Evolutionary conservation across 2,329 filamentous ascomycete genomes (phyloP).

Genomic region (Pestalotiopsis sp.): DNA sequence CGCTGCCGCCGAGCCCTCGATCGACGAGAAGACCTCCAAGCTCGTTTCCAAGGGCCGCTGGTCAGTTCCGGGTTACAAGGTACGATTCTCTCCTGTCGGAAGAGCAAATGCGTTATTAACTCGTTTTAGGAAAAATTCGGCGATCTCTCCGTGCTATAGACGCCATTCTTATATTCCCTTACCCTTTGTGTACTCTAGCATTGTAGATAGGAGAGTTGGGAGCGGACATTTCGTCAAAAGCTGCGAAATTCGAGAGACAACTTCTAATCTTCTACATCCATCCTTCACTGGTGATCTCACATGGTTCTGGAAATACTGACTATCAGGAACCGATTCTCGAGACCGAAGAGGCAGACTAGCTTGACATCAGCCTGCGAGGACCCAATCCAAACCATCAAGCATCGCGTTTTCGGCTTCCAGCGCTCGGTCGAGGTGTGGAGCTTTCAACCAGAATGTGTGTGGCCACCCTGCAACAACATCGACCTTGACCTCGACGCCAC

Average conservation of each 20-base stretch:
- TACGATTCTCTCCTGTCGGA: conserved; percentile 46
- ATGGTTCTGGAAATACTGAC: not conserved
- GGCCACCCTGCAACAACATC: conserved; percentile 49
- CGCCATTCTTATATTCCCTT: conserved; percentile 38
- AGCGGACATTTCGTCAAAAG: conserved; percentile 11
- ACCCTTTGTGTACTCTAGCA: conserved; percentile 69
- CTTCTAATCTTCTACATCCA: conserved; percentile 2
- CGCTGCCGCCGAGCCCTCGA: conserved; percentile 89
- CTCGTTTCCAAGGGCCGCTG: conserved; percentile 98
- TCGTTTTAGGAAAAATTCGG: conserved; percentile 90
- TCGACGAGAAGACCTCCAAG: conserved; percentile 94
- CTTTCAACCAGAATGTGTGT: conserved; percentile 56
- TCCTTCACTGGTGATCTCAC: not conserved
- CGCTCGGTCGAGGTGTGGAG: conserved; percentile 42
- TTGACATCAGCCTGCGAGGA: conserved; percentile 24
- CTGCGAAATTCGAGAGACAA: conserved; percentile 14
- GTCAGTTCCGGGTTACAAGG: conserved; percentile 99
- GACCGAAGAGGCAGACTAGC: not conserved
- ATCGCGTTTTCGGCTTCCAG: conserved; percentile 44
- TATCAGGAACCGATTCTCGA: not conserved
- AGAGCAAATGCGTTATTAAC: conserved; percentile 45
- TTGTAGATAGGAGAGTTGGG: conserved; percentile 60
- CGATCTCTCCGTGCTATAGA: conserved; percentile 92
- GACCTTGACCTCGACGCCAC: conserved; percentile 41
- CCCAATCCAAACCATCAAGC: conserved; percentile 44